Base-by-base conservation (phyloP, 768 basidiomycete genomes). In the Coprinellus aureogranulatus region DNA sequence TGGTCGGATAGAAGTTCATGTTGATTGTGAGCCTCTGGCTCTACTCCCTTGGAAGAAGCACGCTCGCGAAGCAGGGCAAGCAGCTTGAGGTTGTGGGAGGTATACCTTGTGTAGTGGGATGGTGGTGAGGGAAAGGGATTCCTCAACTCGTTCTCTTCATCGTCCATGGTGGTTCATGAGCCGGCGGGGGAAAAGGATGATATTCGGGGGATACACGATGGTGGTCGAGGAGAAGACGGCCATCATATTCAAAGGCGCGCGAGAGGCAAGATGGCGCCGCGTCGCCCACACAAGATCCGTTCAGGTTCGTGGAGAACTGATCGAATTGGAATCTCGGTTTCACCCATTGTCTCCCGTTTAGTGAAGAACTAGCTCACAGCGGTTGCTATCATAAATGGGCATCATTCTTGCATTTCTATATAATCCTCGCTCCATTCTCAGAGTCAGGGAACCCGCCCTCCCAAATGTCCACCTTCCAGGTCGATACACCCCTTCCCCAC, bases 91-190 rank as follows among this genome's bases (percentile, higher is more conserved):
- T 94, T 93, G 66, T 83, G 85, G 0, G 81, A 60, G 0, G 92
- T 87, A 69, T 92, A 94, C 55, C 85, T 86, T 10, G 80, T 79
- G 71, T 93, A 92, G 67, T 90, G 89, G 14, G 89, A 89, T 0
- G 93, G 91, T 0, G 93, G 93, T 4, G 90, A 90, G 25, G 94
- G 94, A 68, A 95, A 96, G 10, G 90, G 91, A 71, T 91, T 92
- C 65, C 88, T 83, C 46, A 92, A 77, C 64, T 91, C 89, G 55
- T 85, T 80, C 55, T 87, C 87, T 55, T 87, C 87, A 60, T 90
- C 86, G 65, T 87, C 84, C 83, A 86, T 86, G 60, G 55, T 63
- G 53, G 26, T 55, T 58, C 16, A 54, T 39, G 54, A 46, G 54
- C 26, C 40, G 53, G 58, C 52, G 46, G 55, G 20, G 18, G 3